Conservation (phyloP, 2,329 filamentous ascomycete species). For the Scedosporium minutisporum region DNA sequence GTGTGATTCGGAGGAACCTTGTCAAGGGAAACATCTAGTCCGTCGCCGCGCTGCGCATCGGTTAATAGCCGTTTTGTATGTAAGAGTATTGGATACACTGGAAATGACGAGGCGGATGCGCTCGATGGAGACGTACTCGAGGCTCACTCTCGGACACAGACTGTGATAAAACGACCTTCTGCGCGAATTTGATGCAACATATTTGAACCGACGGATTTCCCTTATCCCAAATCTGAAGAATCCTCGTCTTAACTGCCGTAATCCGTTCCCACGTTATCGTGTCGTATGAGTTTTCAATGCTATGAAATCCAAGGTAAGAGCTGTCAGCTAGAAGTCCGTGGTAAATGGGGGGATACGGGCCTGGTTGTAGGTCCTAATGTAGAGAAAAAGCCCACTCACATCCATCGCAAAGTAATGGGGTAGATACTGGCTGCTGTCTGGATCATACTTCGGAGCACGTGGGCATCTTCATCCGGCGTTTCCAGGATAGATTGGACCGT, state of each 20-base stretch:
- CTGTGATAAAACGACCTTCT: conserved; percentile 85
- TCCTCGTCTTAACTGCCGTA: conserved; percentile 77
- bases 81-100: conserved; percentile 8
- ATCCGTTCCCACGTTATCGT: conserved; percentile 78
- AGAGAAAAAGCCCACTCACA: conserved; percentile 53
- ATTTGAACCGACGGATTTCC: conserved; percentile 69
- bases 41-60: conserved; percentile 30
- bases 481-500: conserved; percentile 63
- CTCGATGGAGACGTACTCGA: conserved; percentile 58
- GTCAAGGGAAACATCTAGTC: conserved; percentile 70
- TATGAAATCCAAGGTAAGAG: conserved; percentile 27
- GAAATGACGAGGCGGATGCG: not conserved
- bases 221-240: conserved; percentile 80
- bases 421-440: conserved; percentile 90
- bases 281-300: conserved; percentile 80
- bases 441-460: conserved; percentile 77
- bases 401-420: conserved; percentile 82
- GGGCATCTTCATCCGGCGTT: conserved; percentile 63
- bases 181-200: conserved; percentile 95
- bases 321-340: not conserved
- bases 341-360: not conserved
- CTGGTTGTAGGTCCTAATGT: not conserved
- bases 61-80: not conserved
- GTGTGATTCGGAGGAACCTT: conserved; percentile 78
- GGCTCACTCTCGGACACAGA: conserved; percentile 78